phyloP scores from a whole-genome alignment of 331 rosid species.

The Quercus lobata region DNA sequence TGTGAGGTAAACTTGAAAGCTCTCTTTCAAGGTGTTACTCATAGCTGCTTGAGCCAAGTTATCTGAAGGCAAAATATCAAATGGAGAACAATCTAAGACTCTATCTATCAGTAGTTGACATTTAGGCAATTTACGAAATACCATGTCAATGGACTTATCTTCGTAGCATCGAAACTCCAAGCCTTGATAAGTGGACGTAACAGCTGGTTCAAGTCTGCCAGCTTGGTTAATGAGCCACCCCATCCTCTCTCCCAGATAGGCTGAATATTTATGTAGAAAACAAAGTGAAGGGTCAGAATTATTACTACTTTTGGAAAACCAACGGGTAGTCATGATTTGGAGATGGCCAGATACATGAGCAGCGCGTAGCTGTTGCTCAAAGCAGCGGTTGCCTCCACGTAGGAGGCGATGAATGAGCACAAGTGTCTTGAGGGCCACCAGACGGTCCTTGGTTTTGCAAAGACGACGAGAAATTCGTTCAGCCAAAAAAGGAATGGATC shows the following conservation, averaged over 20 bases:
- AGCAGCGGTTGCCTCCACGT: slow-evolving; percentile 46
- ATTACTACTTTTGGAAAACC: slow-evolving; percentile 13
- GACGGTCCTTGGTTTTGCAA: slow-evolving; percentile 37
- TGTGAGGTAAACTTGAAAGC: slow-evolving; percentile 47
- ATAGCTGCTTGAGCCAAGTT: slow-evolving; percentile 42
- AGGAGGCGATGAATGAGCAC: slow-evolving; percentile 54
- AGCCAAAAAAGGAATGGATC: slow-evolving; percentile 50
- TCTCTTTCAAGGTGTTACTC: slow-evolving; percentile 50
- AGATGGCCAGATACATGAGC: slow-evolving; percentile 47
- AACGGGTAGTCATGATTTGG: slow-evolving; percentile 22
- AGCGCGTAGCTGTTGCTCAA: slow-evolving; percentile 42
- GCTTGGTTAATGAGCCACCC: slow-evolving; percentile 57
- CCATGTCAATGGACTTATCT: slow-evolving; percentile 48
- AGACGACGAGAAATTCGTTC: slow-evolving; percentile 45
- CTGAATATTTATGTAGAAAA: slow-evolving; percentile 38
- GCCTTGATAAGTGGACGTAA: slow-evolving; percentile 31
- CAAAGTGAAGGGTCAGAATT: slow-evolving; percentile 27
- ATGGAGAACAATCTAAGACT: slow-evolving; percentile 39
- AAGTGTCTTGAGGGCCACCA: slow-evolving; percentile 53
- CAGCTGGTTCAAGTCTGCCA: slow-evolving; percentile 48
- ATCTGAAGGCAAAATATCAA: slow-evolving; percentile 24
- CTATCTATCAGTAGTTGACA: slow-evolving; percentile 44
- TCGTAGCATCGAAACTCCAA: slow-evolving; percentile 41
- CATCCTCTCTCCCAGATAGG: slow-evolving; percentile 56
- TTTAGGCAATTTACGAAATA: slow-evolving; percentile 44